phyloP scores from a whole-genome alignment of 2,329 filamentous ascomycete genomes.

The Fusarium guadeloupense region DNA sequence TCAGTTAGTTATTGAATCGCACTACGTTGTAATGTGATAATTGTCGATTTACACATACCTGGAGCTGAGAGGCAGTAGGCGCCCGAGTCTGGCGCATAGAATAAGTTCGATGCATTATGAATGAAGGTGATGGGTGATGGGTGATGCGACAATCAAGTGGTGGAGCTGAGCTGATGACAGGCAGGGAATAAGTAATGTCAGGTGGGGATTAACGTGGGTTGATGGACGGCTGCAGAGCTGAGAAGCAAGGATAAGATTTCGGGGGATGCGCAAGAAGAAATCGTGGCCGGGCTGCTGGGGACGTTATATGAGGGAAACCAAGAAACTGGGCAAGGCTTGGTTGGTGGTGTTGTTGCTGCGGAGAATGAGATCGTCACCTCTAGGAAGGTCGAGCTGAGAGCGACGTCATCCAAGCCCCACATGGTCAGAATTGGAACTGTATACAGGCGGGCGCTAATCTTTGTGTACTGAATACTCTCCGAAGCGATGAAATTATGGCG shows the following conservation, averaged over 20 bases:
- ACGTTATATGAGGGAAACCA: conserved; percentile 42
- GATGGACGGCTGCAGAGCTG: conserved; percentile 29
- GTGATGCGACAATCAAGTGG: conserved; percentile 35
- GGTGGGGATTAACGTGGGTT: conserved; percentile 35
- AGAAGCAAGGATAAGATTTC: conserved; percentile 37
- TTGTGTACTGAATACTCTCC: conserved; percentile 17
- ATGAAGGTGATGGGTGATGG: too few species aligned
- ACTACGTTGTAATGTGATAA: not conserved
- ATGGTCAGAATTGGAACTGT: conserved; percentile 21
- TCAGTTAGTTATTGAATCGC: conserved; percentile 13
- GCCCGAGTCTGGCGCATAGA: conserved; percentile 98
- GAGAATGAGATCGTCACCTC: conserved; percentile 45
- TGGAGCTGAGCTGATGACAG: conserved; percentile 36
- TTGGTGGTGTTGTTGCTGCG: conserved; percentile 43
- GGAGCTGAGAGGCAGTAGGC: conserved; percentile 85
- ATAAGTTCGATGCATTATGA: conserved; percentile 94
- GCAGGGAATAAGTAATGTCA: conserved; percentile 33
- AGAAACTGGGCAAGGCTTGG: conserved; percentile 33
- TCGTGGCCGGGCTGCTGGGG: conserved; percentile 38
- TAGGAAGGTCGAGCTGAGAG: conserved; percentile 32
- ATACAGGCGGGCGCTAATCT: conserved; percentile 29
- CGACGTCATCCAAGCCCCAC: conserved; percentile 44
- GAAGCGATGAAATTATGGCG: not conserved
- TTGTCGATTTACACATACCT: conserved; percentile 52
- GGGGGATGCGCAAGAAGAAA: conserved; percentile 23